Base-by-base conservation (phyloP, 148 eudicot species). In the Vaccinium darrowii region DNA sequence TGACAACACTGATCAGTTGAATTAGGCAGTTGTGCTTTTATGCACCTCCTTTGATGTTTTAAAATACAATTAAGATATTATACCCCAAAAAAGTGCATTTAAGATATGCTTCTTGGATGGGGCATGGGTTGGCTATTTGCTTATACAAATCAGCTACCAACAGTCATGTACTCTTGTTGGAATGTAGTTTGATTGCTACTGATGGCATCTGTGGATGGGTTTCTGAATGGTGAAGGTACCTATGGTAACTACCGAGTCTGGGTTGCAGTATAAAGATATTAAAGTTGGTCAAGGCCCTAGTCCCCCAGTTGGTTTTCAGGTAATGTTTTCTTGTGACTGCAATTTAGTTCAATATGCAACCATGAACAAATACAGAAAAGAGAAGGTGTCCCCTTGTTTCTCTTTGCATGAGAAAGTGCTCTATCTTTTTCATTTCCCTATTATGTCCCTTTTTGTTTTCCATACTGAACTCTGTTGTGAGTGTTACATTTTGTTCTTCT, bases 291-390 rank as follows among this genome's bases (percentile, higher is more conserved):
- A 19, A 47, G 99, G 99, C 84, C 99, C 98, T 18, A 92, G 90
- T 88, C 99, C 99, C 53, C 99, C 99, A 23, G 90, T 95, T 89
- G 99, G 99, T 77, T 97, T 90, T 91, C 99, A 97, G 98, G 99
- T 97, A 80, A 80, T 14, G 12, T 47, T 72, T 4, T 33, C 14
- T 72, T 72, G 7, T 14, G 43, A 0, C 76, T 72, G 0, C 7
- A 71, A 71, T 71, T 14, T 72, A 33, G 0, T 30, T 15, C 47
- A 72, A 16, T 72, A 14, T 67, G 73, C 56, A 53, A 67, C 73
- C 16, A 25, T 25, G 73, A 67, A 25, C 25, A 67, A 67, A 25
- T 10, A 67, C 11, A 67, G 36, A 67, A 53, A 53, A 53, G 56
- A 53, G 56, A 53, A 13, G 56, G 14, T 53, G 56, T 13, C 63